A percentile compares a stretch with the other conserved stretches of the same genome.
These are phyloP conservation scores for Pichia cephalocereana DNA, from an alignment of 805 yeast genomes.

Conservation along the genomic window DNA sequence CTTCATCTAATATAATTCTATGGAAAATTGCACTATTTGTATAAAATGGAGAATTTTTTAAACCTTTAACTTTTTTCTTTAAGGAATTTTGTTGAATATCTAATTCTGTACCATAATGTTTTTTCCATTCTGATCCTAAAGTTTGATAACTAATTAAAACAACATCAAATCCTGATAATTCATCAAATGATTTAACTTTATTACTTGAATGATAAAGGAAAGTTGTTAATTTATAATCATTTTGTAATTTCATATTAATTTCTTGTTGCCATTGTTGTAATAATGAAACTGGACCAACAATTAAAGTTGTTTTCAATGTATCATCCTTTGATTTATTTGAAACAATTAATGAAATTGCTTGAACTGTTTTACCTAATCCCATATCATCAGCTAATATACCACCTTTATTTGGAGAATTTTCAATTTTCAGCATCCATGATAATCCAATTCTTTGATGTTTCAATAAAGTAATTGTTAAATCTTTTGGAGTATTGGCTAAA, in stretches of 20 bases:
- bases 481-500: conserved; percentile 58
- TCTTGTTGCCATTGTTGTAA: conserved; percentile 83
- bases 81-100: conserved; percentile 29
- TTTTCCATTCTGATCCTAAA: conserved; percentile 65
- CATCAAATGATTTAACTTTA: conserved; percentile 33
- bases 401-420: conserved; percentile 48
- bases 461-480: conserved; percentile 34
- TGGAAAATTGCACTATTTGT: conserved; percentile 40
- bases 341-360: conserved; percentile 52
- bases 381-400: conserved; percentile 76
- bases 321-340: conserved; percentile 29
- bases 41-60: conserved; percentile 53
- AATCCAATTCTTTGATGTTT: conserved; percentile 79
- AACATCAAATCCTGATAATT: conserved; percentile 53
- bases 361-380: conserved; percentile 77
- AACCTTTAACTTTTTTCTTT: conserved; percentile 23
- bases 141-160: conserved; percentile 77
- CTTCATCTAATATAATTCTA: conserved; percentile 47
- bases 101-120: conserved; percentile 40
- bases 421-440: conserved; percentile 70
- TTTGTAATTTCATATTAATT: conserved; percentile 51
- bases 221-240: conserved; percentile 32
- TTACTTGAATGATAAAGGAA: conserved; percentile 54
- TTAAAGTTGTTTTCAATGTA: conserved; percentile 46
- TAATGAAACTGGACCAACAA: conserved; percentile 88